Percentiles rank a stretch among this genome's conserved stretches.
phyloP scores from a whole-genome alignment of 257 asterid species.

The Fraxinus cuspidata region DNA sequence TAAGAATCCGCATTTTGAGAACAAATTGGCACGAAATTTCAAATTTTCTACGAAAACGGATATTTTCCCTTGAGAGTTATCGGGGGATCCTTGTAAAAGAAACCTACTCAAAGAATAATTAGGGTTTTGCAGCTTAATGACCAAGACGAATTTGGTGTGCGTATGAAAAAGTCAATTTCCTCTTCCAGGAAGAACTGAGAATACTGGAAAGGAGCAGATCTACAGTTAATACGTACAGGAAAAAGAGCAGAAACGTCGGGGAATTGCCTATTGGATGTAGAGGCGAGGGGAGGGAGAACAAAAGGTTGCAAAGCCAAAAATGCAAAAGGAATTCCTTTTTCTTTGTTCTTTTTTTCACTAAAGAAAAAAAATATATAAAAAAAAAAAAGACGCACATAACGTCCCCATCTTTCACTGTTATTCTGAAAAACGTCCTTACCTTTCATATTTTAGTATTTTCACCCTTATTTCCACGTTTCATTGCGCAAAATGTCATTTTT shows the following conservation, averaged over 20 bases:
- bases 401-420: no score
- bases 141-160: background rate
- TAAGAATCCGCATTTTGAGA: constrained; percentile 2
- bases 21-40: background rate
- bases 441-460: no score
- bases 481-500: no score
- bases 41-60: constrained; percentile 12
- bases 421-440: no score
- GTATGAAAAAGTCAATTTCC: background rate
- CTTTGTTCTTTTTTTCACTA: no score
- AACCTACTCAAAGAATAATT: background rate
- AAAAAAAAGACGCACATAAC: no score
- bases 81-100: background rate
- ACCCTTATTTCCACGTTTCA: no score
- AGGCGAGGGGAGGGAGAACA: background rate
- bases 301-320: background rate
- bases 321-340: no score
- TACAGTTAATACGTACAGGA: background rate
- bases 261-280: background rate
- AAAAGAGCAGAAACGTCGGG: background rate
- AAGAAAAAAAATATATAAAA: no score
- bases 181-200: background rate
- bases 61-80: background rate
- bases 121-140: constrained; percentile 9
- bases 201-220: background rate